phyloP scores from a whole-genome alignment of 2,329 filamentous ascomycete genomes.

The Emergomyces orientalis region DNA sequence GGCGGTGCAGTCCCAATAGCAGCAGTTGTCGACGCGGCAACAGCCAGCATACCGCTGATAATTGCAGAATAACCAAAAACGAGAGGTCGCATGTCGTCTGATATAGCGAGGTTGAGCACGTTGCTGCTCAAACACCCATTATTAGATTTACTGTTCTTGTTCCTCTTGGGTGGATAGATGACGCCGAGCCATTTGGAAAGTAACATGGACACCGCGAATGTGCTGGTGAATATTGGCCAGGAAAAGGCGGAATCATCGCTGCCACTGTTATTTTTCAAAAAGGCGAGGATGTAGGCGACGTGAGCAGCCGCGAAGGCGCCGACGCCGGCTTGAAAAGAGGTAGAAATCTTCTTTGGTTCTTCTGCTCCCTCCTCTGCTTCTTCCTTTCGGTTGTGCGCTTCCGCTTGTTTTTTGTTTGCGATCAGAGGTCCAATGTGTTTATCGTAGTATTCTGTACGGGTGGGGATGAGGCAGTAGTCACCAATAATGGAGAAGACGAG shows the following conservation, averaged over 20 bases:
- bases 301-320: slow-evolving; percentile 24
- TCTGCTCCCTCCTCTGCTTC: neutral
- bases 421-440: neutral
- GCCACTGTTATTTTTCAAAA: slow-evolving; percentile 13
- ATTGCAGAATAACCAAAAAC: slow-evolving; percentile 22
- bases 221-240: slow-evolving; percentile 14
- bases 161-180: slow-evolving; percentile 18
- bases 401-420: slow-evolving; percentile 1
- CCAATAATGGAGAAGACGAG: slow-evolving; percentile 21
- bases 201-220: slow-evolving; percentile 17
- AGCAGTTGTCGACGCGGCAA: slow-evolving; percentile 17
- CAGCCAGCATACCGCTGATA: slow-evolving; percentile 23
- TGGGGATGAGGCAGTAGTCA: slow-evolving; percentile 23
- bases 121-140: slow-evolving; percentile 15
- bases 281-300: slow-evolving; percentile 23
- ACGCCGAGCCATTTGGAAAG: slow-evolving; percentile 21
- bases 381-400: neutral
- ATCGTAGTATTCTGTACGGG: slow-evolving; percentile 18
- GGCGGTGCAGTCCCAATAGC: slow-evolving; percentile 8
- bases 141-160: neutral
- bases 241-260: slow-evolving; percentile 4
- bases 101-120: slow-evolving; percentile 19
- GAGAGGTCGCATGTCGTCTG: slow-evolving; percentile 21
- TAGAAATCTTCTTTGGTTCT: slow-evolving; percentile 13
- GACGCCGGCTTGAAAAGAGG: slow-evolving; percentile 23